Evolutionary conservation across 331 rosid genomes (phyloP).

Genomic region (Rhamnella rubrinervis): DNA sequence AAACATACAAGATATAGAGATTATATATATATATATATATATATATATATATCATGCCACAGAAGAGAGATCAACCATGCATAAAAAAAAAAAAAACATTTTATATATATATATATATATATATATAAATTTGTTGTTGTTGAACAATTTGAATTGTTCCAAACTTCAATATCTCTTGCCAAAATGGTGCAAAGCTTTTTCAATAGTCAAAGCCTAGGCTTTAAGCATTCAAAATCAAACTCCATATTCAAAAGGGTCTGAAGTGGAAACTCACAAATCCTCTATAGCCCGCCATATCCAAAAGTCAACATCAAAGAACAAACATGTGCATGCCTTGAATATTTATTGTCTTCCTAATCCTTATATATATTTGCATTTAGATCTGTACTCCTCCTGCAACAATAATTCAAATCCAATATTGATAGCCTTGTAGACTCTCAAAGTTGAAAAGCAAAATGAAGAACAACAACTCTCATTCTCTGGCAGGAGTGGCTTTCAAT

Average conservation of each 20-base stretch:
- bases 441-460: conserved; percentile 30
- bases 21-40: neutral
- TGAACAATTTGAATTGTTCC: conserved; percentile 11
- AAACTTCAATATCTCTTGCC: neutral
- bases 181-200: neutral
- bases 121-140: neutral
- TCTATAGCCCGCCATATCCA: conserved; percentile 15
- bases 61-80: neutral
- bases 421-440: too few relatives aligned
- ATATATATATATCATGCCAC: neutral
- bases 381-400: too few relatives aligned
- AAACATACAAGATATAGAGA: too few relatives aligned
- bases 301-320: conserved; percentile 51
- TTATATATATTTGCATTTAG: too few relatives aligned
- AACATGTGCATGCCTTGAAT: neutral
- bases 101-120: neutral
- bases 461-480: conserved; percentile 21
- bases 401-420: too few relatives aligned
- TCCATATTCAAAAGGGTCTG: conserved; percentile 31
- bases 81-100: neutral
- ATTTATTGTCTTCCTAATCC: too few relatives aligned
- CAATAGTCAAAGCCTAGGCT: conserved; percentile 29
- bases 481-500: conserved; percentile 28
- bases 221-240: conserved; percentile 11
- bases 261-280: conserved; percentile 10